These are phyloP conservation scores for Drechslerella stenobrocha DNA, from an alignment of 2,329 filamentous ascomycete genomes.

Conservation along the genomic window DNA sequence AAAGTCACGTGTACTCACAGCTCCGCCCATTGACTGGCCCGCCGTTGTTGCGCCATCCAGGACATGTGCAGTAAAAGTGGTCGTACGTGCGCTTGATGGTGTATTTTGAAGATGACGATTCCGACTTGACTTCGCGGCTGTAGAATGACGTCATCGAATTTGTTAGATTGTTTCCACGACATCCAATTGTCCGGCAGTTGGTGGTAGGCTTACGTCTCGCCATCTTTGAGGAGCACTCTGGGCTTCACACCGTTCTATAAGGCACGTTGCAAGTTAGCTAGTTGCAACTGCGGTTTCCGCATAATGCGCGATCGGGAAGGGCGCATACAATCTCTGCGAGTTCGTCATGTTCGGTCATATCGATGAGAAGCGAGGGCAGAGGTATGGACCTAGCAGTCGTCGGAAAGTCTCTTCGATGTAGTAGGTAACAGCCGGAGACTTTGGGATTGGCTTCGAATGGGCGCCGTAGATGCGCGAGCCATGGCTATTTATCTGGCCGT, in stretches of 20 bases:
- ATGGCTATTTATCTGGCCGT: constrained; percentile 17
- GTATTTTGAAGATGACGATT: constrained; percentile 46
- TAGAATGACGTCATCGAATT: background rate
- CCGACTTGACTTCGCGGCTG: constrained; percentile 47
- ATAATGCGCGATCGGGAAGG: background rate
- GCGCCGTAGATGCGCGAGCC: too few relatives aligned
- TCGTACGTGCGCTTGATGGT: constrained; percentile 49
- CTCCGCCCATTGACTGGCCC: constrained; percentile 48
- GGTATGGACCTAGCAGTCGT: too few relatives aligned
- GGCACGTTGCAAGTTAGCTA: background rate
- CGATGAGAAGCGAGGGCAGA: background rate
- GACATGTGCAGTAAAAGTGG: constrained; percentile 51
- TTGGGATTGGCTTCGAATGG: too few relatives aligned
- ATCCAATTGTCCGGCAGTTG: too few relatives aligned
- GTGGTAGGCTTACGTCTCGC: constrained; percentile 30
- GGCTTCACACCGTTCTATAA: constrained; percentile 50
- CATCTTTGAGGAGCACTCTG: constrained; percentile 47
- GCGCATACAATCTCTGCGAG: constrained; percentile 48
- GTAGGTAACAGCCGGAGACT: too few relatives aligned
- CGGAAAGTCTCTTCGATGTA: too few relatives aligned
- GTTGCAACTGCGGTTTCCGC: background rate
- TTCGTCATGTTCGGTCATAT: constrained; percentile 46
- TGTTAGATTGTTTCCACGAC: background rate
- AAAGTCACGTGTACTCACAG: constrained; percentile 15
- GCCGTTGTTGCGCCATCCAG: constrained; percentile 42